phyloP scores from a whole-genome alignment of 1,284 basidiomycete species.

The Agroathelia rolfsii region DNA sequence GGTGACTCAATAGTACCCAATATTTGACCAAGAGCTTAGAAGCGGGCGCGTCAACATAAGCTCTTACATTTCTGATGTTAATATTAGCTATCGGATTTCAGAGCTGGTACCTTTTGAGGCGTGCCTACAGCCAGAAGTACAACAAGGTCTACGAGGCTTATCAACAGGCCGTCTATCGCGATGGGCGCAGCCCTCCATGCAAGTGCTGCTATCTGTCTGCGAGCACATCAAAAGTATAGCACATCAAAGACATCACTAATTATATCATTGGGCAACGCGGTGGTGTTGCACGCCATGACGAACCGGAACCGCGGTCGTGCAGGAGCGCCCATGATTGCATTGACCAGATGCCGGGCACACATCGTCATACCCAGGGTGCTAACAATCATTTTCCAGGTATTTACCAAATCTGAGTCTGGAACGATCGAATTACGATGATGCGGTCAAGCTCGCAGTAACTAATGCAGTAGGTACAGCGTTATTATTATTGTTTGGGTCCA shows the following conservation, averaged over 20 bases:
- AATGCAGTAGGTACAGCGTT: constrained; percentile 69
- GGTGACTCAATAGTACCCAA: constrained; percentile 55
- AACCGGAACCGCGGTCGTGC: no score
- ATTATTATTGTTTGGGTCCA: constrained; percentile 74
- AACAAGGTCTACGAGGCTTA: constrained; percentile 80
- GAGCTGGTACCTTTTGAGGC: constrained; percentile 71
- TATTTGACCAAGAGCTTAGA: constrained; percentile 65
- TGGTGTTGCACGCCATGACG: no score
- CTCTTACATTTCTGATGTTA: neutral
- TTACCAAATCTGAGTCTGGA: no score
- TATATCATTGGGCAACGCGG: no score
- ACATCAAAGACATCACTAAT: no score
- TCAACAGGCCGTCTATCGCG: constrained; percentile 73
- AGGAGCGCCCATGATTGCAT: no score
- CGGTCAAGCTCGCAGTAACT: no score
- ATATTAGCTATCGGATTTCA: constrained; percentile 23
- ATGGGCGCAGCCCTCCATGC: constrained; percentile 73
- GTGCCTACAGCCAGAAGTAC: constrained; percentile 70
- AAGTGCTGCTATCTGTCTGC: constrained; percentile 85
- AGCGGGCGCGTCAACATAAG: constrained; percentile 35
- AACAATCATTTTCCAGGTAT: constrained; percentile 81
- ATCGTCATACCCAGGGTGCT: no score
- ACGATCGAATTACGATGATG: no score
- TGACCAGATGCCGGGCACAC: no score
- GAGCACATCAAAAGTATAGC: no score